Base-by-base conservation (phyloP, 139 green algal species). In the Chlamydomonas incerta region DNA sequence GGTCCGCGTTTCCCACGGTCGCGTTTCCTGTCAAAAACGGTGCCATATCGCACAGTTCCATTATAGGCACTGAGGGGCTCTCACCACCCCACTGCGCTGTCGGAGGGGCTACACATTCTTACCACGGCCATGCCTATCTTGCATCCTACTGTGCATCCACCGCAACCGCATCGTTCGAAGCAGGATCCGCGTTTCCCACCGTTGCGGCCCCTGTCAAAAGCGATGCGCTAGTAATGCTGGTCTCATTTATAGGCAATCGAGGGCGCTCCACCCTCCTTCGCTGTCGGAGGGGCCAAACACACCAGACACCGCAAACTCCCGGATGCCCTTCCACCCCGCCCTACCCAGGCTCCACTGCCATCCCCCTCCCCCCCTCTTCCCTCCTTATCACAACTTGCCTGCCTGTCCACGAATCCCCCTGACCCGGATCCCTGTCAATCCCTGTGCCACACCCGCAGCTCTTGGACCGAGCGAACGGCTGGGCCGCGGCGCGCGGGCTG, bases 401-500 rank as follows among this genome's bases (percentile, higher is more conserved):
- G n/a, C n/a, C n/a, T n/a, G n/a, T n/a, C n/a, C n/a, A n/a, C n/a
- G n/a, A n/a, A n/a, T n/a, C n/a, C n/a, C n/a, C n/a, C n/a, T n/a
- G n/a, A n/a, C n/a, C n/a, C n/a, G n/a, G n/a, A n/a, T n/a, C n/a
- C n/a, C n/a, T n/a, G n/a, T n/a, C n/a, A n/a, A n/a, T n/a, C n/a
- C n/a, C n/a, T n/a, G n/a, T n/a, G n/a, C n/a, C 14, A 4, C 52
- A 33, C 34, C 9, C 13, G 34, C 81, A 89, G 85, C 58, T 89
- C 1, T 68, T 86, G 21, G 60, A 82, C 58, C 85, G 85, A 0
- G 85, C 85, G n/a, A 89, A 89, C 71, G 68, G 71, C 31, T 97
- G 94, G 95, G 87, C 93, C 0, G 63, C 86, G 46, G 60, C 83
- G 21, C 50, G 93, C 17, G 86, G 50, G 18, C 55, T 96, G 20